Conservation (phyloP, 371 early-diverging fungal genomes). For the Gilbertella persicaria region DNA sequence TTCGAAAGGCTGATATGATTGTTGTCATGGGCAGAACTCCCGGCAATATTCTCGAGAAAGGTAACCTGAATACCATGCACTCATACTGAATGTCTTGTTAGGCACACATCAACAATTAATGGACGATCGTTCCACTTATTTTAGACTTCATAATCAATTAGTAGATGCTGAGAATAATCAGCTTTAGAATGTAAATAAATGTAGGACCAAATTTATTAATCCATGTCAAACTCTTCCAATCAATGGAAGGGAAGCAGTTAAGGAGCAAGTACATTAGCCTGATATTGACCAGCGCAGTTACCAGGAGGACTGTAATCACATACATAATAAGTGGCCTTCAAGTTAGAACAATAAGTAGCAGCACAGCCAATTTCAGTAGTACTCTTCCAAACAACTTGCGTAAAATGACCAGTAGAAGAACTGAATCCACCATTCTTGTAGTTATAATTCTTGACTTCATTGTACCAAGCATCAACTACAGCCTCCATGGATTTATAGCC, state of each 20-base stretch:
- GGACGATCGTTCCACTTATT: slow-evolving; percentile 53
- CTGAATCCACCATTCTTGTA: slow-evolving; percentile 27
- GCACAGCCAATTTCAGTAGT: slow-evolving; percentile 46
- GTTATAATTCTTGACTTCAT: slow-evolving; percentile 34
- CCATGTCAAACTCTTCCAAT: neutral
- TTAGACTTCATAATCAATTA: slow-evolving; percentile 45
- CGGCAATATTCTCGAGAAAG: slow-evolving; percentile 66
- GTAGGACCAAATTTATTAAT: neutral
- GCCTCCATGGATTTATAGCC: slow-evolving; percentile 31
- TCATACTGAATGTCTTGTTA: slow-evolving; percentile 4
- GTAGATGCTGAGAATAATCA: slow-evolving; percentile 23
- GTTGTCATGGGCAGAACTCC: slow-evolving; percentile 66
- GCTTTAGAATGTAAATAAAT: neutral
- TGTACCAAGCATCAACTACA: slow-evolving; percentile 37
- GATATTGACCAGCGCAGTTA: slow-evolving; percentile 27
- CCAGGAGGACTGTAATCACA: slow-evolving; percentile 43
- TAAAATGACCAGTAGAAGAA: slow-evolving; percentile 34
- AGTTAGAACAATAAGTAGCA: slow-evolving; percentile 33
- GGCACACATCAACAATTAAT: slow-evolving; percentile 61
- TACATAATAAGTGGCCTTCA: slow-evolving; percentile 30
- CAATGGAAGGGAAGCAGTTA: neutral
- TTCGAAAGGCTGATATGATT: slow-evolving; percentile 69
- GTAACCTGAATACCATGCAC: slow-evolving; percentile 19
- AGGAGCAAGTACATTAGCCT: slow-evolving; percentile 8
- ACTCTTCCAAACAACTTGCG: slow-evolving; percentile 46